Evolutionary conservation across 2,329 filamentous ascomycete species (phyloP).

Genomic region (Fusarium sp.): DNA sequence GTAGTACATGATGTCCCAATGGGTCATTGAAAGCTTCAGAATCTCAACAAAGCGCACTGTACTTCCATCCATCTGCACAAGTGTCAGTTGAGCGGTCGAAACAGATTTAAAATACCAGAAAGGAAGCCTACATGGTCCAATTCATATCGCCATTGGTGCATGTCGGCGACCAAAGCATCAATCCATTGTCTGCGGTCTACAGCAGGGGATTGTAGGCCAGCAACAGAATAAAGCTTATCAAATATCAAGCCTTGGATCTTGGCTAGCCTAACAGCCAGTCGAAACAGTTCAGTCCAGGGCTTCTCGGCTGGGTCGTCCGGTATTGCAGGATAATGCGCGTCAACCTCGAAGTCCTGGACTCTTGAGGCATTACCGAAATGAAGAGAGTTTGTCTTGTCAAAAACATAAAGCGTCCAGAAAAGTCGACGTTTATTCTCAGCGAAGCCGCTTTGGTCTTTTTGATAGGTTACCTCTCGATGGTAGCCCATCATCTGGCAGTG

Average conservation of each 20-base stretch:
- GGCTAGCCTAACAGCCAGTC: conserved; percentile 17
- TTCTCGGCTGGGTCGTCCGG: conserved; percentile 4
- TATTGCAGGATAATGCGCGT: conserved; percentile 7
- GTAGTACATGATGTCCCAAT: conserved; percentile 39
- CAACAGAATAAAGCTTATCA: conserved; percentile 21
- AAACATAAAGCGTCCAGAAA: conserved; percentile 33
- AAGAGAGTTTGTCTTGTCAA: conserved; percentile 29
- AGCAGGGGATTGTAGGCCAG: conserved; percentile 1
- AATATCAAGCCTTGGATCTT: conserved; percentile 22
- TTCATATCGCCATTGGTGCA: conserved; percentile 21
- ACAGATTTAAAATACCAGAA: accelerated
- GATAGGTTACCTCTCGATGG: conserved; percentile 25
- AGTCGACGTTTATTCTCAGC: conserved; percentile 17
- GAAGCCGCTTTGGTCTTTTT: conserved; percentile 12
- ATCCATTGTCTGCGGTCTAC: conserved; percentile 13
- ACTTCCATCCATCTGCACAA: conserved; percentile 6
- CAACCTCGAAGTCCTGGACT: conserved; percentile 32
- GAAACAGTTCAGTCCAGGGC: conserved; percentile 22
- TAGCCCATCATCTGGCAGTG: conserved; percentile 37
- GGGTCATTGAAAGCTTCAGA: neutral
- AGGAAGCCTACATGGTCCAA: conserved; percentile 5
- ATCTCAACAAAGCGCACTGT: conserved; percentile 8
- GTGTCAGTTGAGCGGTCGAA: neutral
- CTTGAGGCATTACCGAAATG: conserved; percentile 25
- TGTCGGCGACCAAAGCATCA: neutral